Evolutionary conservation across 805 yeast species (phyloP), one percentile per base, ranked within the genome.

Genomic region (Diddensiella caesifluorescens): DNA sequence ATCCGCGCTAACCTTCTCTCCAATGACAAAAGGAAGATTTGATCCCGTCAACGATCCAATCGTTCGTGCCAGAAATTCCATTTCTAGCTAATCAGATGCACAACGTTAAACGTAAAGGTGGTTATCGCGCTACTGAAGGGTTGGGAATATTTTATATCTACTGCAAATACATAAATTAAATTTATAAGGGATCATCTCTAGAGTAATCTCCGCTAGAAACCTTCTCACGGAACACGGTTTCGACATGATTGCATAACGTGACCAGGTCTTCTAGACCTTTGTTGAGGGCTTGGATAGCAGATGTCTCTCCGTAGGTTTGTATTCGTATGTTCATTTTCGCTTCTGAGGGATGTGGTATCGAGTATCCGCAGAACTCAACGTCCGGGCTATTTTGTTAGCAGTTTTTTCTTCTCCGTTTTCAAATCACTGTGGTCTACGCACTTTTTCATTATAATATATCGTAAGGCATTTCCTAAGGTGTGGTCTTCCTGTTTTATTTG

Each of bases 321-420:
- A 92, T 87, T 67, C 98, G 79, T 44, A 92, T 62, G 66, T 92
- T 87, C 65, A 92, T 69, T 53, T 83, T 82, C 47, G 86, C 73
- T 65, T 92, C 98, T 26, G 95, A 85, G 15, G 98, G 98, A 65
- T 92, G 98, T 7, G 98, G 98, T 52, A 92, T 92, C 33, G 97
- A 87, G 67, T 92, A 92, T 43, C 98, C 98, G 60, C 97, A 90
- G 63, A 92, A 92, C 60, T 92, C 98, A 20, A 92, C 98, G 51
- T 88, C 95, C 28, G 97, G 96, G 59, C 67, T 62, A 25, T 18
- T 7, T 13, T 15, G 3, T 12, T 12, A 25, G 22, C 5, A 27
- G 39, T 32, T 19, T 20, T 3, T 6, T 5, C 10, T 22, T 3
- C 7, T 18, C 29, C 12, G 41, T 15, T 37, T 10, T 13, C 15